Conservation (phyloP, 1,284 basidiomycete genomes). For the Ceraceosorus guamensis region DNA sequence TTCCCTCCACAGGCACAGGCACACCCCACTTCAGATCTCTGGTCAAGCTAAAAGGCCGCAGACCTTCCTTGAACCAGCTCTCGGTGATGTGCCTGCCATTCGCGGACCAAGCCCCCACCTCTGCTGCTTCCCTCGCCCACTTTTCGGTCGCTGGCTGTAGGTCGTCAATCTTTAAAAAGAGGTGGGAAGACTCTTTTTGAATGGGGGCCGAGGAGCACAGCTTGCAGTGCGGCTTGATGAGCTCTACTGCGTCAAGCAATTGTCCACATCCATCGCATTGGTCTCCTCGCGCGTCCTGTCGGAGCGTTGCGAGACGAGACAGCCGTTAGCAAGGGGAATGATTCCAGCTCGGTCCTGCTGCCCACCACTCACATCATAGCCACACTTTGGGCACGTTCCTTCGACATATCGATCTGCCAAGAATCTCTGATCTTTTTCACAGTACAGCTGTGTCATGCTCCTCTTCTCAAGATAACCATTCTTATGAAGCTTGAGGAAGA, state of each 20-base stretch:
- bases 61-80: slow-evolving; percentile 75
- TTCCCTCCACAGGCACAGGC: slow-evolving; percentile 71
- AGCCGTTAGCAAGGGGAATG: background rate
- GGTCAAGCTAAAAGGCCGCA: slow-evolving; percentile 84
- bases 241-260: slow-evolving; percentile 79
- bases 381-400: slow-evolving; percentile 45
- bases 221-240: slow-evolving; percentile 91
- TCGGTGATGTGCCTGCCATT: slow-evolving; percentile 91
- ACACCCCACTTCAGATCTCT: slow-evolving; percentile 96
- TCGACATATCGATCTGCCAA: slow-evolving; percentile 48
- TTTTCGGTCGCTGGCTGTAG: slow-evolving; percentile 77
- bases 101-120: slow-evolving; percentile 79
- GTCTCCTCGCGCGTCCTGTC: slow-evolving; percentile 80
- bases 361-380: slow-evolving; percentile 25
- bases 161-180: slow-evolving; percentile 79
- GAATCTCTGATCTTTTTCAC: slow-evolving; percentile 39
- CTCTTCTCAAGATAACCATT: slow-evolving; percentile 46
- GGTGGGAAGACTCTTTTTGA: slow-evolving; percentile 66
- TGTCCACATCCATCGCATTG: slow-evolving; percentile 93
- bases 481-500: slow-evolving; percentile 44
- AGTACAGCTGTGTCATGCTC: slow-evolving; percentile 44
- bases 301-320: too few relatives aligned
- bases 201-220: slow-evolving; percentile 68
- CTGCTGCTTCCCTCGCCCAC: slow-evolving; percentile 76
- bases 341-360: background rate